Evolutionary conservation across 768 basidiomycete genomes (phyloP), one percentile per base, ranked within the genome.

Genomic region (Krasilnikovozyma curviuscula): DNA sequence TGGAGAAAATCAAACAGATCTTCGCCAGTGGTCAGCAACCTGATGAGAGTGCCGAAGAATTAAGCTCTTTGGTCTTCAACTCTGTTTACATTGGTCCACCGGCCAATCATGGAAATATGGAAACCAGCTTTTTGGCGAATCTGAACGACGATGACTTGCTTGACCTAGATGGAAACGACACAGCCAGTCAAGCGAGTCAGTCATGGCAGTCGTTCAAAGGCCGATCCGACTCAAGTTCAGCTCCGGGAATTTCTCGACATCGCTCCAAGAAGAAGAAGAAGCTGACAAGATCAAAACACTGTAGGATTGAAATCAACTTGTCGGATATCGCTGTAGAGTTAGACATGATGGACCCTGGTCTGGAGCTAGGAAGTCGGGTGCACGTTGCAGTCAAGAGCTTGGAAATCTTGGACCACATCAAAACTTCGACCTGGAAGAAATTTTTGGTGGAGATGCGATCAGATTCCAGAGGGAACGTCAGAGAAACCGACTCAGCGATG

Each of bases 361-460:
- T 9, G 28, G 70, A 10, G 71, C 72, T 78, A 21, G 75, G 78
- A 8, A 80, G 79, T 2, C 70, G 79, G 44, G 72, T 76, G 1
- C 70, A 81, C 40, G 72, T 75, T 13, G 77, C 76, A 10, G 70
- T 88, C 43, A 72, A 66, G 49, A 75, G 83, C 52, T 57, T 85
- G 18, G 85, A 93, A 64, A 93, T 97, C 50, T 67, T 97, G 43
- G 93, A 98, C 63, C 89, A 93, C 60, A 86, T 98, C 70, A 88
- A 83, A 69, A 89, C 88, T 0, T 95, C 88, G 8, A 95, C 93
- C 0, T 98, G 93, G 93, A 82, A 79, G 67, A 97, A 91, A 63
- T 97, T 98, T 63, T 67, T 98, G 50, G 89, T 86, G 3, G 76
- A 77, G 46, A 70, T 93, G 60, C 74, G 80, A 32, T 72, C 80